Evolutionary conservation across 805 yeast genomes (phyloP), one percentile per base, ranked within the genome.

Genomic region (Candida silvicultrix): DNA sequence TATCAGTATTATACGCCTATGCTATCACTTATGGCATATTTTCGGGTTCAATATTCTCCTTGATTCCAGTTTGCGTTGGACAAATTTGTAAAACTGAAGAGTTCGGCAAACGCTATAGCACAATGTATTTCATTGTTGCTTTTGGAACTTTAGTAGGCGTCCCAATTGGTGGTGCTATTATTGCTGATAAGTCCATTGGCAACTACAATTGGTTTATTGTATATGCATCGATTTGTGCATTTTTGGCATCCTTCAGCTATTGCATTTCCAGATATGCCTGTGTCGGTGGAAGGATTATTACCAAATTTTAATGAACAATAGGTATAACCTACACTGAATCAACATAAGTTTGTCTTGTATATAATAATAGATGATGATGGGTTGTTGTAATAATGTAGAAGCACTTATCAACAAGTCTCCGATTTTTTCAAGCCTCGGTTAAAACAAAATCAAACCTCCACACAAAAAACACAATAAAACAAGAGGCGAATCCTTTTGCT

Each of bases 51-150:
- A 73, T 77, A 3, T 62, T 78, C 44, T 70, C 82, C 9, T 56
- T 78, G 44, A 70, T 77, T 18, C 82, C 83, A 2, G 77, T 75
- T 7, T 75, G 82, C 53, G 64, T 77, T 29, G 80, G 79, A 2
- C 78, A 76, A 43, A 75, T 79, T 31, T 75, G 81, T 16, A 70
- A 72, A 40, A 69, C 73, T 3, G 70, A 69, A 40, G 71, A 68
- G 49, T 76, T 75, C 56, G 81, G 81, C 10, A 69, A 70, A 50
- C 65, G 77, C 10, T 76, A 74, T 52, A 73, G 80, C 1, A 70
- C 80, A 3, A 70, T 77, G 47, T 81, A 78, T 57, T 75, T 77
- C 29, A 63, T 78, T 52, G 78, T 77, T 21, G 74, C 85, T 4
- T 64, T 79, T 45, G 66, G 72, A 11, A 65, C 68, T n/a, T 62